phyloP scores from a whole-genome alignment of 805 yeast genomes.

The Kregervanrija delftensis region DNA sequence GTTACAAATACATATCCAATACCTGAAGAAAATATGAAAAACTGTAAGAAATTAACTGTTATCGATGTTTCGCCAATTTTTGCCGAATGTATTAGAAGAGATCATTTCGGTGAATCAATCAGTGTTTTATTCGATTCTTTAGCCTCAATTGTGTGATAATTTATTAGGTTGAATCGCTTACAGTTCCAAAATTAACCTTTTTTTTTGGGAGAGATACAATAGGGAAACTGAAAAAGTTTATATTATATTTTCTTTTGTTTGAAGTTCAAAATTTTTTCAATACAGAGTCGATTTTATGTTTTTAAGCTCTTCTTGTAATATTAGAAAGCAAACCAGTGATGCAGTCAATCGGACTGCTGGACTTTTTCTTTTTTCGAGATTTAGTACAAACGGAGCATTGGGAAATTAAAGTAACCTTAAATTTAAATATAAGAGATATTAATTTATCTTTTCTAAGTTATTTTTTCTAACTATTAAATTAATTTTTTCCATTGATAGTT shows the following conservation, averaged over 20 bases:
- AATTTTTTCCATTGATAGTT: too few relatives aligned
- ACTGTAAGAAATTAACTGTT: conserved; percentile 65
- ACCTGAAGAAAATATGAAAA: conserved; percentile 48
- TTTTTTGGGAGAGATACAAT: too few relatives aligned
- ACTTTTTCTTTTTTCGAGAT: conserved; percentile 27
- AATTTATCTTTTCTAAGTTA: conserved; percentile 1
- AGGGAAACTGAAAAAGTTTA: too few relatives aligned
- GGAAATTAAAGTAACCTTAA: conserved; percentile 25
- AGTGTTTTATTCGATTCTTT: conserved; percentile 88
- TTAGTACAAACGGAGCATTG: conserved; percentile 58
- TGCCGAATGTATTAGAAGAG: conserved; percentile 98
- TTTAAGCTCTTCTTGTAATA: too few relatives aligned
- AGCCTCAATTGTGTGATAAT: conserved; percentile 37
- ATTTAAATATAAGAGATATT: too few relatives aligned
- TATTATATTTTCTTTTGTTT: too few relatives aligned
- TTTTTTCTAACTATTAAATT: conserved; percentile 3
- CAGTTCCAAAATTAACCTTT: too few relatives aligned
- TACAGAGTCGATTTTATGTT: too few relatives aligned
- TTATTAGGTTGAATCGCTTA: too few relatives aligned
- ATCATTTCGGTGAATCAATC: conserved; percentile 96
- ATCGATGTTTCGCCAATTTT: conserved; percentile 93
- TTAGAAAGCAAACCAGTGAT: conserved; percentile 35
- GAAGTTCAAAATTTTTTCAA: too few relatives aligned
- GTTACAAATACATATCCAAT: conserved; percentile 97
- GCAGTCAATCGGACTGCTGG: conserved; percentile 51